Percentiles rank a stretch among this genome's conserved stretches.
phyloP scores from a whole-genome alignment of 169 alveolate species.

The Toxoplasma gondii region DNA sequence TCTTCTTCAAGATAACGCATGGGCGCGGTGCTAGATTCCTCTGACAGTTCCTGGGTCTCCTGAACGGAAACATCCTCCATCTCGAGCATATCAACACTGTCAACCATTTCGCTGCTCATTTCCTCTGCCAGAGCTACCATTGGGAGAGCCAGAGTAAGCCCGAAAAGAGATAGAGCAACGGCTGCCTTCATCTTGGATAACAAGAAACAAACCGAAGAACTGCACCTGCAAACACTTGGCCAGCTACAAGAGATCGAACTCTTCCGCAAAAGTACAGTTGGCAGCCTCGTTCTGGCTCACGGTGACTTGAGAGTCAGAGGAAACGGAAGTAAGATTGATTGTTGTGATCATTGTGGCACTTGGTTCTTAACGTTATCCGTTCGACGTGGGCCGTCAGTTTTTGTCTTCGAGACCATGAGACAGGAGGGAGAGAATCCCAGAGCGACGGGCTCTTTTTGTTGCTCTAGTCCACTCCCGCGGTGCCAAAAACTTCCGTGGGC shows the following conservation, averaged over 20 bases:
- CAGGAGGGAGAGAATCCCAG: too few species aligned
- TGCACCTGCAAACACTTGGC: background rate
- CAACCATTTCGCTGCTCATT: background rate
- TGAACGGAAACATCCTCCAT: background rate
- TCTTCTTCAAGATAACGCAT: slow-evolving; percentile 20
- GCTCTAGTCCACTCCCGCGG: too few species aligned
- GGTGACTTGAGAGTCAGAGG: background rate
- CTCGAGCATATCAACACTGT: background rate
- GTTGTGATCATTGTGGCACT: background rate
- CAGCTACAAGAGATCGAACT: background rate
- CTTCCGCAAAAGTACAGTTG: background rate
- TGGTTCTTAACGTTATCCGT: too few species aligned
- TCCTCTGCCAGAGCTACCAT: background rate
- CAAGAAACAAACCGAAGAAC: background rate
- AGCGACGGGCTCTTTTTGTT: too few species aligned
- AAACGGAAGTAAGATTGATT: background rate
- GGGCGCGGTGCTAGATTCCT: background rate
- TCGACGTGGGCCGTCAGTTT: too few species aligned
- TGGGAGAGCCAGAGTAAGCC: background rate
- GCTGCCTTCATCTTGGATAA: background rate
- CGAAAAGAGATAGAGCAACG: background rate
- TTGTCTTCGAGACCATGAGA: too few species aligned
- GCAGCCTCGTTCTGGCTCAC: background rate
- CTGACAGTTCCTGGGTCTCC: background rate
- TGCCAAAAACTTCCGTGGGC: too few species aligned